A percentile compares a stretch with the other conserved stretches of the same genome.
Conservation (phyloP, 805 yeast species). For the Middelhovenomyces tepae region DNA sequence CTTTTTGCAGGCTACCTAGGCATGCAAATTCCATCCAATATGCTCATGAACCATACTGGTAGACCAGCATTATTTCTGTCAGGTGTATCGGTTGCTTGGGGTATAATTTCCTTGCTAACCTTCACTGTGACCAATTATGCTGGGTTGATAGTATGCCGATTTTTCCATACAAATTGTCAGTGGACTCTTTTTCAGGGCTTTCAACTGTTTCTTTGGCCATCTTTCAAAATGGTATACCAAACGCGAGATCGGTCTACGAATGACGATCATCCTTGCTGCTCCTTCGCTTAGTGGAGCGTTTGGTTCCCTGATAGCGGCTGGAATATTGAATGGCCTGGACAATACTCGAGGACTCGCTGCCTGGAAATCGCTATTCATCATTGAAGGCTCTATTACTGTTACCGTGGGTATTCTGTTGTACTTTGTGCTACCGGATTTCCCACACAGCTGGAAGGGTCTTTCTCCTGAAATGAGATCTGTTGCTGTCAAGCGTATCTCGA, state of each 20-base stretch:
- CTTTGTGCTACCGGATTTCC: conserved; percentile 41
- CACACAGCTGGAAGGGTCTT: conserved; percentile 30
- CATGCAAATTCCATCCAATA: conserved; percentile 16
- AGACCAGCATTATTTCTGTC: conserved; percentile 13
- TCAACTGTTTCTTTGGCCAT: too few species aligned
- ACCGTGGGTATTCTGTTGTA: conserved; percentile 27
- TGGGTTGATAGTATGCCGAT: conserved; percentile 29
- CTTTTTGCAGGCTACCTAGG: conserved; percentile 26
- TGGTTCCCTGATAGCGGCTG: conserved; percentile 41
- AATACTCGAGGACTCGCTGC: conserved; percentile 32
- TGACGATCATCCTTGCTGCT: conserved; percentile 33
- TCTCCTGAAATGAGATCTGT: conserved; percentile 25
- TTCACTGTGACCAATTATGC: conserved; percentile 27
- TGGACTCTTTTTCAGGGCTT: conserved; percentile 33
- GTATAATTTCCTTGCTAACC: conserved; percentile 24
- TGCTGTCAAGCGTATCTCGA: conserved; percentile 16
- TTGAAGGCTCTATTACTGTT: conserved; percentile 36
- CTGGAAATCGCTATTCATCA: conserved; percentile 45
- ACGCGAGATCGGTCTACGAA: conserved; percentile 34
- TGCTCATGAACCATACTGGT: conserved; percentile 16
- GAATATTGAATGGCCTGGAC: conserved; percentile 32
- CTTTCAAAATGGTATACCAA: conserved; percentile 31
- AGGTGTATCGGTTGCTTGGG: conserved; percentile 24
- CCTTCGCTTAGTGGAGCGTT: conserved; percentile 44
- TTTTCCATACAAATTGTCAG: conserved; percentile 30